A percentile compares a stretch with the other conserved stretches of the same genome.
These are phyloP conservation scores for Pichia exigua DNA, from an alignment of 805 yeast genomes.

Conservation along the genomic window DNA sequence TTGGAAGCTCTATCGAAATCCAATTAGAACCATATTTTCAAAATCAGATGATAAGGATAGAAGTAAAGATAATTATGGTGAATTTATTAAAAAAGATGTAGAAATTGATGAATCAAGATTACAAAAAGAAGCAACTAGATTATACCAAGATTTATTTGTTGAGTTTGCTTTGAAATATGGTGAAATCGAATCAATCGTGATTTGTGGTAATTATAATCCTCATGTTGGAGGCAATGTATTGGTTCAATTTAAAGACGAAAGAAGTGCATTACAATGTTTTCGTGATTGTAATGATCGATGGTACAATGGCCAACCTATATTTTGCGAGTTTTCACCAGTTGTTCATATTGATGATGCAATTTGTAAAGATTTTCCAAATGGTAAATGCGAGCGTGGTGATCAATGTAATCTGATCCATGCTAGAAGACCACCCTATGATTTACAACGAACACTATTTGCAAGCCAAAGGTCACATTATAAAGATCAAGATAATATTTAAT, in stretches of 20 bases:
- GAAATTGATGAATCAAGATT: constrained; percentile 25
- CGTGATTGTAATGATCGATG: constrained; percentile 66
- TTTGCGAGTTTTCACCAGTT: constrained; percentile 74
- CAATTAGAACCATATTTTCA: constrained; percentile 32
- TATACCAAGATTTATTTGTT: constrained; percentile 64
- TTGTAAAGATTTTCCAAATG: constrained; percentile 62
- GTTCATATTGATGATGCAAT: constrained; percentile 59
- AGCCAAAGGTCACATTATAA: constrained; percentile 13
- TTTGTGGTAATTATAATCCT: constrained; percentile 76
- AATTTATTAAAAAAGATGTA: not conserved
- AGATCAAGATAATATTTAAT: not conserved
- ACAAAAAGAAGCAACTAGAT: constrained; percentile 46
- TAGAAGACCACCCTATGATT: constrained; percentile 39
- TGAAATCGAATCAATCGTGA: constrained; percentile 51
- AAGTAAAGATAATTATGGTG: constrained; percentile 1
- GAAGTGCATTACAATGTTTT: constrained; percentile 54
- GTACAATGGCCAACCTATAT: constrained; percentile 74
- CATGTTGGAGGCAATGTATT: constrained; percentile 86
- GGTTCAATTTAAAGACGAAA: constrained; percentile 47
- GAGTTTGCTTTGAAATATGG: constrained; percentile 45
- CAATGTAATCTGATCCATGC: constrained; percentile 85
- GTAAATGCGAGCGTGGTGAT: constrained; percentile 68
- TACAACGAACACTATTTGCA: constrained; percentile 16
- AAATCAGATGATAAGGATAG: constrained; percentile 1
- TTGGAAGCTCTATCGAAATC: constrained; percentile 58